A percentile compares a stretch with the other conserved stretches of the same genome.
Conservation (phyloP, 768 basidiomycete genomes). For the Cystobasidium ongulense region DNA sequence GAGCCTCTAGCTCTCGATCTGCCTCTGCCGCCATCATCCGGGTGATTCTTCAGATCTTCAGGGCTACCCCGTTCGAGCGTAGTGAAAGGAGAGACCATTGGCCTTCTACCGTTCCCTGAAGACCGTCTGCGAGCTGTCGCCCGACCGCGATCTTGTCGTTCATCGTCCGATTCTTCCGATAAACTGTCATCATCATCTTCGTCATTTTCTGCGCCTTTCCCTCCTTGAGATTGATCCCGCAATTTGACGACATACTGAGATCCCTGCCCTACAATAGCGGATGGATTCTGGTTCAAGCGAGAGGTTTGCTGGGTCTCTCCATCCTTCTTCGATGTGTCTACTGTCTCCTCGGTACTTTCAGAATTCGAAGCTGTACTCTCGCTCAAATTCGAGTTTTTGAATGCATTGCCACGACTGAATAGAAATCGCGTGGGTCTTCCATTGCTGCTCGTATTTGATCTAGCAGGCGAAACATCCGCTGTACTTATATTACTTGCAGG, state of each 20-base stretch:
- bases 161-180: neutral
- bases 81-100: conserved; percentile 14
- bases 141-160: neutral
- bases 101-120: neutral
- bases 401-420: conserved; percentile 21
- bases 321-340: neutral
- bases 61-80: neutral
- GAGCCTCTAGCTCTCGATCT: conserved; percentile 11
- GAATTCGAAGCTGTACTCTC: neutral
- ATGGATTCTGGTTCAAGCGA: conserved; percentile 7
- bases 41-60: neutral
- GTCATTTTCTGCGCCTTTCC: neutral
- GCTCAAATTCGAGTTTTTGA: neutral
- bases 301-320: neutral
- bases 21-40: conserved; percentile 7
- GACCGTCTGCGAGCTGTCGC: neutral
- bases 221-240: neutral
- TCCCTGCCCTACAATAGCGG: conserved; percentile 25
- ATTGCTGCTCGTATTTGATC: neutral
- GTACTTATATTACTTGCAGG: neutral
- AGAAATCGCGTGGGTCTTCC: conserved; percentile 9
- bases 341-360: neutral
- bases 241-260: conserved; percentile 26
- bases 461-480: neutral
- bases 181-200: neutral